phyloP scores from a whole-genome alignment of 176 grass and related monocot species.

The Oryza rufipogon region DNA sequence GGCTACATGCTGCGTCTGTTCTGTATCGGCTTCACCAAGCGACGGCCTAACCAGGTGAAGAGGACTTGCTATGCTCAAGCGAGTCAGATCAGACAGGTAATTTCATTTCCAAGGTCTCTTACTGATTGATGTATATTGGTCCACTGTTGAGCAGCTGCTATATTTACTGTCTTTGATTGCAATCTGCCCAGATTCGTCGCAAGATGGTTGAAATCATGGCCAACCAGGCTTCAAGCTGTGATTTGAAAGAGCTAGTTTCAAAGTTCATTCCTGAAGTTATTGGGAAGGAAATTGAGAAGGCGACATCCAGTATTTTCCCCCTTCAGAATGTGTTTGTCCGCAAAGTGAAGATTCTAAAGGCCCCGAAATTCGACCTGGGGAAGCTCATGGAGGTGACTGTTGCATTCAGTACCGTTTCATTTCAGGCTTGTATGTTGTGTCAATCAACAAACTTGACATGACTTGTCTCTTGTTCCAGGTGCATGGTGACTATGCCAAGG shows the following conservation, averaged over 20 bases:
- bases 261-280: conserved; percentile 96
- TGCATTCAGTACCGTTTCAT: not conserved
- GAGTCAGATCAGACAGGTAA: conserved; percentile 90
- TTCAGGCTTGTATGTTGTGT: not conserved
- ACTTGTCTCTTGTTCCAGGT: conserved; percentile 49
- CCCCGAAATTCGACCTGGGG: conserved; percentile 87
- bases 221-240: conserved; percentile 76
- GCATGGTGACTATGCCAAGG: conserved; percentile 78
- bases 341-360: conserved; percentile 95
- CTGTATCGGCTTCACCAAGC: conserved; percentile 91
- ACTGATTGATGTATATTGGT: not conserved
- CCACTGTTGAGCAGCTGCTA: not conserved
- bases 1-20: conserved; percentile 82
- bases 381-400: conserved; percentile 94
- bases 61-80: conserved; percentile 90
- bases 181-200: conserved; percentile 63
- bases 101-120: not conserved
- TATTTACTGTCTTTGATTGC: not conserved
- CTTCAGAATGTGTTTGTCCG: conserved; percentile 91
- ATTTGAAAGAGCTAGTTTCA: conserved; percentile 81
- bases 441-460: not conserved
- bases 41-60: conserved; percentile 87
- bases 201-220: conserved; percentile 99
- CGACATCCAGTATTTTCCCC: conserved; percentile 76
- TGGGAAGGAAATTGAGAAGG: conserved; percentile 94